These are phyloP conservation scores for Planoprotostelium fungivorum DNA, from an alignment of 78 protist genomes.

Conservation along the genomic window DNA sequence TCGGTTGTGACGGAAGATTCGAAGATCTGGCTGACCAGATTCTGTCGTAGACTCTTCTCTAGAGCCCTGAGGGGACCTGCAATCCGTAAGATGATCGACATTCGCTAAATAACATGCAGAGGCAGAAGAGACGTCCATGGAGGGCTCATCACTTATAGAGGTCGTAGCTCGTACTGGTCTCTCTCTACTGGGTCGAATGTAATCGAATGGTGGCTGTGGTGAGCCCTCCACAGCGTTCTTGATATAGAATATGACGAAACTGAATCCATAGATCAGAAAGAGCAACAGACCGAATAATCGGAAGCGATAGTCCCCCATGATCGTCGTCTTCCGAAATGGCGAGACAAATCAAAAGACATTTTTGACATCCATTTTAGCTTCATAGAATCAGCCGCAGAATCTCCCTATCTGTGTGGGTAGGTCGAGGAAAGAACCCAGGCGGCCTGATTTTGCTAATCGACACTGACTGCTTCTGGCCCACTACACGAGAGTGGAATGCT, in stretches of 20 bases:
- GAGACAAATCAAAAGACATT: too few relatives aligned
- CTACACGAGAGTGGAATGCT: too few relatives aligned
- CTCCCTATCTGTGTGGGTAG: too few relatives aligned
- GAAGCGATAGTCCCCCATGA: too few relatives aligned
- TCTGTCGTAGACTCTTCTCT: not conserved
- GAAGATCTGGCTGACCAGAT: not conserved
- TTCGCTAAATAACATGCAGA: not conserved
- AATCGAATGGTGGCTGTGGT: not conserved
- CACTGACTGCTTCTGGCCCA: too few relatives aligned
- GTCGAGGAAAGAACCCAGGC: too few relatives aligned
- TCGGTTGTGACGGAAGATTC: not conserved
- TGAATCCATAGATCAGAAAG: not conserved
- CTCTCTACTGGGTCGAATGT: not conserved
- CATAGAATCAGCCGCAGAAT: too few relatives aligned
- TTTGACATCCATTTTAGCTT: too few relatives aligned
- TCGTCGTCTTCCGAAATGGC: too few relatives aligned
- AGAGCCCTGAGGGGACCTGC: not conserved
- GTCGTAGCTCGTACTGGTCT: not conserved
- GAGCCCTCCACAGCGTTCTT: not conserved
- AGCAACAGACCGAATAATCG: not conserved
- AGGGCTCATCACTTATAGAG: not conserved
- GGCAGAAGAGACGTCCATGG: not conserved
- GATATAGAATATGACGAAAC: too few relatives aligned
- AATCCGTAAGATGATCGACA: not conserved
- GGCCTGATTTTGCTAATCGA: too few relatives aligned